Evolutionary conservation across 768 basidiomycete genomes (phyloP).

Genomic region (Suillus ampliporus): DNA sequence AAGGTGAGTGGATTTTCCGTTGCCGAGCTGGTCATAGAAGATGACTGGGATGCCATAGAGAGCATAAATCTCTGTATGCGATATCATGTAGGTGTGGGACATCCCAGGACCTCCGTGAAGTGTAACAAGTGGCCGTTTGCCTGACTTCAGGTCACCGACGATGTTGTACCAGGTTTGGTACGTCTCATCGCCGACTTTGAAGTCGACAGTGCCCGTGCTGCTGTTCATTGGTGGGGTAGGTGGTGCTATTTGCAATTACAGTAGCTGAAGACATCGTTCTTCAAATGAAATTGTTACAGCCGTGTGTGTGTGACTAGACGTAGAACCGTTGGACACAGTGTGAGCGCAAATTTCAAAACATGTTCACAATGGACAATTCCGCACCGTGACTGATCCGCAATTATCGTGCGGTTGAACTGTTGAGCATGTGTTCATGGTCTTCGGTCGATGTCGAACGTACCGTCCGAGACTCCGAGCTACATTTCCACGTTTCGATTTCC

Average conservation of each 20-base stretch:
- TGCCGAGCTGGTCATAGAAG: conserved; percentile 59
- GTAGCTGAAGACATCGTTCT: background rate
- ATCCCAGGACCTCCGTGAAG: conserved; percentile 57
- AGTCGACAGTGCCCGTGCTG: conserved; percentile 28
- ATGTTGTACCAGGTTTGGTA: conserved; percentile 53
- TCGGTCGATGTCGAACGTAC: no score
- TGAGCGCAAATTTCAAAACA: background rate
- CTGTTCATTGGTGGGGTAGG: conserved; percentile 22
- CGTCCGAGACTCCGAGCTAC: no score
- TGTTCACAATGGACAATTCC: no score
- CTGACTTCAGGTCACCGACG: conserved; percentile 44
- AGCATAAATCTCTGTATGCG: conserved; percentile 41
- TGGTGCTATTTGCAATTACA: background rate
- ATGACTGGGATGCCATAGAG: conserved; percentile 44
- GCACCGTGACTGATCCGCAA: no score
- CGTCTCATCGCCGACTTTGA: conserved; percentile 22
- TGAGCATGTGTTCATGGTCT: no score
- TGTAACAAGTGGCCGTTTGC: conserved; percentile 41
- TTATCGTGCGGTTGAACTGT: no score
- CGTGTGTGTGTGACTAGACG: background rate
- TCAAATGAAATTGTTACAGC: background rate
- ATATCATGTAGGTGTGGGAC: conserved; percentile 47
- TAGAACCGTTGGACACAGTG: background rate
- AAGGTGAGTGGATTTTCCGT: conserved; percentile 50
- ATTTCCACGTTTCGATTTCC: no score